Conservation (phyloP, 1,284 basidiomycete species). For the Cutaneotrichosporon cavernicola region DNA sequence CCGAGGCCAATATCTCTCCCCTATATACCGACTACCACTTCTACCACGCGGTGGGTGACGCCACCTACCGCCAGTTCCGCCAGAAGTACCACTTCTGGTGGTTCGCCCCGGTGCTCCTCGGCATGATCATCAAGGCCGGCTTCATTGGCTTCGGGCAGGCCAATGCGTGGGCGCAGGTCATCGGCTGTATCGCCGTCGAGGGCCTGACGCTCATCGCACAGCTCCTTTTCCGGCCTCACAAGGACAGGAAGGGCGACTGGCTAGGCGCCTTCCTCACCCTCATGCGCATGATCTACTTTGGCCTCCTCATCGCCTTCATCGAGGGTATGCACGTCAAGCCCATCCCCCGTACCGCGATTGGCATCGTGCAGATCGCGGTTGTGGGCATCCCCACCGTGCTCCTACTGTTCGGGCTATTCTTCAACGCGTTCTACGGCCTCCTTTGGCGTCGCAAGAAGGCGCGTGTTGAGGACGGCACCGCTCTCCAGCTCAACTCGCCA, state of each 20-base stretch:
- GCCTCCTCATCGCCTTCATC: conserved; percentile 51
- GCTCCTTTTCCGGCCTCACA: conserved; percentile 57
- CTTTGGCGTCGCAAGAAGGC: conserved; percentile 45
- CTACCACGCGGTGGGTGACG: conserved; percentile 48
- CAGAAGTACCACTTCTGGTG: conserved; percentile 55
- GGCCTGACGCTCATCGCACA: conserved; percentile 61
- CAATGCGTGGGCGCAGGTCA: conserved; percentile 69
- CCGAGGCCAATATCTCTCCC: conserved; percentile 38
- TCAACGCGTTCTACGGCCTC: conserved; percentile 59
- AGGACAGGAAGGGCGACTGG: conserved; percentile 52
- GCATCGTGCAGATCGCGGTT: conserved; percentile 50
- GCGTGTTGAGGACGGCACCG: conserved; percentile 49
- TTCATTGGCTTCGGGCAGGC: conserved; percentile 70
- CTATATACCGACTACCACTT: conserved; percentile 50
- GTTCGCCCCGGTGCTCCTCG: conserved; percentile 51
- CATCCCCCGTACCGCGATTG: conserved; percentile 49
- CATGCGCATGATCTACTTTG: conserved; percentile 46
- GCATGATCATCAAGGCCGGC: conserved; percentile 60
- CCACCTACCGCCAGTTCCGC: conserved; percentile 53
- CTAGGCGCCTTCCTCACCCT: conserved; percentile 44
- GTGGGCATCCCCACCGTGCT: conserved; percentile 50
- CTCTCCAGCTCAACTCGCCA: conserved; percentile 34
- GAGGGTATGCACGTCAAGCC: conserved; percentile 40
- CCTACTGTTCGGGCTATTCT: conserved; percentile 79
- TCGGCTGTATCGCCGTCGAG: conserved; percentile 69